phyloP scores from a whole-genome alignment of 129 eudicot genomes.

The Arctium lappa region DNA sequence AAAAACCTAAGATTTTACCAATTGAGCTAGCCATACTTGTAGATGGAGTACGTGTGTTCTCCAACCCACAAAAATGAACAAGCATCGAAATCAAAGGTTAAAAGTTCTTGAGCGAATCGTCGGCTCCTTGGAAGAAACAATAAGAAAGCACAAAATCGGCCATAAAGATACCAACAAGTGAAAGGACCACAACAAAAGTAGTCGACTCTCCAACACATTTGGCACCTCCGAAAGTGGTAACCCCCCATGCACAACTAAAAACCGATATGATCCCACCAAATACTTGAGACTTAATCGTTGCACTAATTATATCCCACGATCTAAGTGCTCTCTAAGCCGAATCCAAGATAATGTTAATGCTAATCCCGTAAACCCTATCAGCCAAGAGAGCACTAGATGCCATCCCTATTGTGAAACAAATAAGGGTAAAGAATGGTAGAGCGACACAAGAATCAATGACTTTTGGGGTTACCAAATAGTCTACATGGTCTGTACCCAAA shows the following conservation, averaged over 20 bases:
- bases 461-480: conserved; percentile 81
- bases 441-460: conserved; percentile 81
- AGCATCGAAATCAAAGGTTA: conserved; percentile 1
- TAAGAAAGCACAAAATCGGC: conserved; percentile 90
- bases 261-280: conserved; percentile 75
- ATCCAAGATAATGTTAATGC: conserved; percentile 70
- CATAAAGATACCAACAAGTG: conserved; percentile 85
- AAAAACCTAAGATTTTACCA: not conserved
- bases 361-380: conserved; percentile 79
- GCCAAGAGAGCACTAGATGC: conserved; percentile 90
- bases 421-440: conserved; percentile 65
- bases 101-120: conserved; percentile 72
- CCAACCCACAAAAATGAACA: not conserved
- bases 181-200: conserved; percentile 86
- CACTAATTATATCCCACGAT: conserved; percentile 81
- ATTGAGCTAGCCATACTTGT: not conserved
- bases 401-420: conserved; percentile 85
- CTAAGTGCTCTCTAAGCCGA: conserved; percentile 85
- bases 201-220: conserved; percentile 98
- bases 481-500: conserved; percentile 81
- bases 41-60: too few relatives aligned
- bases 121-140: conserved; percentile 89
- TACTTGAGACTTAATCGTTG: conserved; percentile 81
- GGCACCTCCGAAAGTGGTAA: conserved; percentile 89
- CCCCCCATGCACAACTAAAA: conserved; percentile 92